A percentile compares a stretch with the other conserved stretches of the same genome.
Conservation (phyloP, 257 asterid species). For the Salvia rosmarinus region DNA sequence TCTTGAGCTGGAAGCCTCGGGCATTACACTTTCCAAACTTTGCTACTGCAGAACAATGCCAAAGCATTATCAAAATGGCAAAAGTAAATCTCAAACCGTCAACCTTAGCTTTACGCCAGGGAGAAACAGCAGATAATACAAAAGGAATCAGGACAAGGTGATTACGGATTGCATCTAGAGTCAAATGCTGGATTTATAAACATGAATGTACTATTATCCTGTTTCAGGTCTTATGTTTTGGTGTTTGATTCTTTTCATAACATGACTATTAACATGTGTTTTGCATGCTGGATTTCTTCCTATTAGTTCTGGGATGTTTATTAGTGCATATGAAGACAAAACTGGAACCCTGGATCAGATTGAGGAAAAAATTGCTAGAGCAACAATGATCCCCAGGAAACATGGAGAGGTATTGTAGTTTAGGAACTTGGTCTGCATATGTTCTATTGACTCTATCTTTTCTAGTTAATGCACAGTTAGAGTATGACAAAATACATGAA, state of each 20-base stretch:
- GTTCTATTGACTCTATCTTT: slow-evolving; percentile 9
- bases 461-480: neutral
- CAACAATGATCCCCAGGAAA: slow-evolving; percentile 64
- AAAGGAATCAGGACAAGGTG: slow-evolving; percentile 95
- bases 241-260: slow-evolving; percentile 3
- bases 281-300: slow-evolving; percentile 22
- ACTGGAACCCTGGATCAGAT: slow-evolving; percentile 66
- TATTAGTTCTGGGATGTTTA: slow-evolving; percentile 81
- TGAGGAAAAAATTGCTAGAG: slow-evolving; percentile 87
- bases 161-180: slow-evolving; percentile 31
- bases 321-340: slow-evolving; percentile 82
- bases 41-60: slow-evolving; percentile 84
- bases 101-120: slow-evolving; percentile 74
- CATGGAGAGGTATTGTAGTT: slow-evolving; percentile 77
- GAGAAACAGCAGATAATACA: slow-evolving; percentile 83
- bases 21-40: slow-evolving; percentile 85
- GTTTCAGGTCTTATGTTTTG: neutral
- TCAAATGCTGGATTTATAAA: slow-evolving; percentile 21
- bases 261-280: neutral
- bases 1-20: slow-evolving; percentile 91
- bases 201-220: slow-evolving; percentile 8
- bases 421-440: neutral
- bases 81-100: slow-evolving; percentile 69
- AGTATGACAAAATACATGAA: slow-evolving; percentile 10
- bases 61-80: slow-evolving; percentile 61